phyloP scores from a whole-genome alignment of 225 moss, liverwort and hornwort species.

The Marchantia paleacea region DNA sequence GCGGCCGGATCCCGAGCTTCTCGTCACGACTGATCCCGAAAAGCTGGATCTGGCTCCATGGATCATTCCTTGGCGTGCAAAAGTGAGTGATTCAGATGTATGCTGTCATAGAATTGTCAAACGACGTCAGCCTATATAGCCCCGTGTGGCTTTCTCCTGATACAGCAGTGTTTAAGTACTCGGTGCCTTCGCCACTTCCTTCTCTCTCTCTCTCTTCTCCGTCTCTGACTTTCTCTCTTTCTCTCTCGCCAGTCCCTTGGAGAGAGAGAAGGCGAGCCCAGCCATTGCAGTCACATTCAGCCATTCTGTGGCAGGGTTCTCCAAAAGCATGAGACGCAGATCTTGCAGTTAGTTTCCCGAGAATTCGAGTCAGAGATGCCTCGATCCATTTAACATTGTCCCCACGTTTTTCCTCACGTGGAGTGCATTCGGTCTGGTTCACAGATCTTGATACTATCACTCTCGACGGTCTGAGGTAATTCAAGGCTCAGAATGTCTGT shows the following conservation, averaged over 20 bases:
- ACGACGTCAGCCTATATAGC: background rate
- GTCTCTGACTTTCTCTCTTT: no score
- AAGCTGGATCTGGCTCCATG: conserved; percentile 7
- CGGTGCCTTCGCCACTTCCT: background rate
- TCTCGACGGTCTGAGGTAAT: background rate
- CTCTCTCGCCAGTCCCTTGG: no score
- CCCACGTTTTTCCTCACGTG: background rate
- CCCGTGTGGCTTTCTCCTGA: conserved; percentile 6
- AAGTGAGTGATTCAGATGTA: conserved; percentile 7
- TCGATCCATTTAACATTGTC: background rate
- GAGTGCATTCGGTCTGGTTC: background rate
- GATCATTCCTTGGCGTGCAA: conserved; percentile 2
- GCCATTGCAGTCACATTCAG: background rate
- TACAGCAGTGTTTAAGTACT: conserved; percentile 7
- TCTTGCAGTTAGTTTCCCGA: background rate
- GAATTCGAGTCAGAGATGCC: background rate
- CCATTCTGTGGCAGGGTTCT: background rate
- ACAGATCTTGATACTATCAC: background rate
- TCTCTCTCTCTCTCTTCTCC: background rate
- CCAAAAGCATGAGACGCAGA: background rate
- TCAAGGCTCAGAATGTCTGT: background rate
- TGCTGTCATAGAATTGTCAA: background rate
- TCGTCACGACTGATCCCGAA: conserved; percentile 4
- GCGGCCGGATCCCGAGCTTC: conserved; percentile 14
- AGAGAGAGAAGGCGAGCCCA: background rate